Evolutionary conservation across 768 basidiomycete genomes (phyloP), one percentile per base, ranked within the genome.

Genomic region (Pleurotus tuoliensis): DNA sequence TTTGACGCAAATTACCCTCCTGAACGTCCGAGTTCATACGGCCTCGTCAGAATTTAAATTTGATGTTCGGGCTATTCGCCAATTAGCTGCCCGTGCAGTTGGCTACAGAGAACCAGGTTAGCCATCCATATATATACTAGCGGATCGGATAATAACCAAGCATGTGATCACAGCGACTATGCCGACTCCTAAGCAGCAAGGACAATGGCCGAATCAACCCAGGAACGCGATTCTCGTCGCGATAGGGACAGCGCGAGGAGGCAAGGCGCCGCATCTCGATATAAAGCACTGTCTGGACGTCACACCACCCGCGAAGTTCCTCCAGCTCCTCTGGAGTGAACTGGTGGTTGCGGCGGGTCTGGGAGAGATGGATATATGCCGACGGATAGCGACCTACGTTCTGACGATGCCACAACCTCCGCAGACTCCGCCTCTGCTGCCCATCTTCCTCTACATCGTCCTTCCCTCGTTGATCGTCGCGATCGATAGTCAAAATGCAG

Each of bases 391-490:
- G 47, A 87, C 86, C 0, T 89, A 85, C 66, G 78, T 84, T 39
- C 75, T 92, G 39, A 80, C 84, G 25, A 82, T 76, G 59, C 88
- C 89, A 41, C 82, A 81, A 20, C 70, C 69, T 8, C 69, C 70
- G 3, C 65, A 62, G 46, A 66, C 68, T 1, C 84, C 86, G 1
- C 88, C 89, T 1, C 75, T 92, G 5, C 73, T 93, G 18, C 89
- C 89, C 0, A 77, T 89, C 25, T 92, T 92, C 67, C 64, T 90
- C 59, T 82, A 88, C 65, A 73, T 81, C 56, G 69, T 87, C n/a
- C 66, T 88, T 12, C 90, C 90, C 2, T 73, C 76, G 15, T 64
- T 92, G 47, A 78, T 92, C 55, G 66, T 72, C 6, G 62, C 65
- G 15, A 79, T 87, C 49, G 88, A 92, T 64, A 72, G 71, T 4